A percentile compares a stretch with the other conserved stretches of the same genome.
These are phyloP conservation scores for Vanderwaltozyma yarrowii DNA, from an alignment of 805 yeast species.

Conservation along the genomic window DNA sequence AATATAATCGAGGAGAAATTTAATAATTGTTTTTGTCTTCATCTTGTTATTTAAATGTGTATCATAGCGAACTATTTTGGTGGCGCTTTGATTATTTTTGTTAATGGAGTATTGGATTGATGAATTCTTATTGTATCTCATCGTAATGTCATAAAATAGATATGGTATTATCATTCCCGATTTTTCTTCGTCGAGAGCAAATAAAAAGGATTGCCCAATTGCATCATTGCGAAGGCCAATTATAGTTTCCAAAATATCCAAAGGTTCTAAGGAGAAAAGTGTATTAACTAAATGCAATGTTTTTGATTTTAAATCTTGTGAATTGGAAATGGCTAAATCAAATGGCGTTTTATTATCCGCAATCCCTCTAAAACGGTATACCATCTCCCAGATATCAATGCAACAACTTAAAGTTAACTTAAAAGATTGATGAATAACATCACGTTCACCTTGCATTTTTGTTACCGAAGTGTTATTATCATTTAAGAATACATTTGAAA, in stretches of 20 bases:
- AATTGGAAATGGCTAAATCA: background rate
- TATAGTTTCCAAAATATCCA: slow-evolving; percentile 61
- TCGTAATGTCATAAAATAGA: slow-evolving; percentile 36
- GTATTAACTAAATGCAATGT: background rate
- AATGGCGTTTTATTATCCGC: background rate
- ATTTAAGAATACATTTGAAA: slow-evolving; percentile 26
- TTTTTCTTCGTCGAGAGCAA: slow-evolving; percentile 72
- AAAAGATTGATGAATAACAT: slow-evolving; percentile 50
- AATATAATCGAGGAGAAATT: slow-evolving; percentile 52
- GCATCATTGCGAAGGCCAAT: slow-evolving; percentile 30
- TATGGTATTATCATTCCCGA: slow-evolving; percentile 64
- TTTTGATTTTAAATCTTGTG: background rate
- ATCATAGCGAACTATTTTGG: slow-evolving; percentile 37
- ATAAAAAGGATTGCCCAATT: slow-evolving; percentile 31
- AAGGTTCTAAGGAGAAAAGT: slow-evolving; percentile 51
- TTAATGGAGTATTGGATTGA: slow-evolving; percentile 10
- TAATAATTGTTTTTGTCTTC: slow-evolving; percentile 35
- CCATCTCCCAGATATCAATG: slow-evolving; percentile 62
- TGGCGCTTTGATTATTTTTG: slow-evolving; percentile 11
- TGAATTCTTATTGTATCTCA: slow-evolving; percentile 18
- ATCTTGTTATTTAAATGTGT: slow-evolving; percentile 18
- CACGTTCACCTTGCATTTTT: slow-evolving; percentile 35
- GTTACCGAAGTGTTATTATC: slow-evolving; percentile 32
- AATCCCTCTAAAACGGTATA: slow-evolving; percentile 8
- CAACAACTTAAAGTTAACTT: slow-evolving; percentile 47